Percentiles rank a stretch among this genome's conserved stretches.
These are phyloP conservation scores for Lanzia echinophila DNA, from an alignment of 2,329 filamentous ascomycete species.

Conservation along the genomic window DNA sequence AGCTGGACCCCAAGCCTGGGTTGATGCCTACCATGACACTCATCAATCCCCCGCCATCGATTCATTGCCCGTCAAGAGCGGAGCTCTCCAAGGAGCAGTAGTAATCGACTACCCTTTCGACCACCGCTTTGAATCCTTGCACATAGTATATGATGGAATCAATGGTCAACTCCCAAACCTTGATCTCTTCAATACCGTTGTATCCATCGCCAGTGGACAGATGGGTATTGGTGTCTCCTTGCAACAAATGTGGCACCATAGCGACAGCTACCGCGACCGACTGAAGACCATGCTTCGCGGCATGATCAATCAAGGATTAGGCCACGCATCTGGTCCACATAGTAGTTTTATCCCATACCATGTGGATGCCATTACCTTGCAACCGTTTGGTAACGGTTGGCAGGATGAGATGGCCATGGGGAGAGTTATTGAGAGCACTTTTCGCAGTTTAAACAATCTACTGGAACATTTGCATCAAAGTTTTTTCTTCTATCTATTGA, in stretches of 20 bases:
- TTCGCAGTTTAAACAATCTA: conserved; percentile 90
- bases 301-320: conserved; percentile 86
- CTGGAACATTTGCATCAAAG: conserved; percentile 96
- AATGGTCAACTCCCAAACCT: conserved; percentile 95
- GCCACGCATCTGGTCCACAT: conserved; percentile 83
- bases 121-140: conserved; percentile 76
- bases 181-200: conserved; percentile 90
- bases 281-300: conserved; percentile 84
- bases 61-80: conserved; percentile 80
- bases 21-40: conserved; percentile 92
- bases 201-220: conserved; percentile 79
- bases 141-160: conserved; percentile 89
- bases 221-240: conserved; percentile 82
- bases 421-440: conserved; percentile 80
- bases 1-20: conserved; percentile 90
- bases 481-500: conserved; percentile 97
- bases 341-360: conserved; percentile 97
- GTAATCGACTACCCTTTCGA: conserved; percentile 91
- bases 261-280: conserved; percentile 72
- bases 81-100: conserved; percentile 84
- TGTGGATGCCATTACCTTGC: conserved; percentile 89
- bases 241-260: conserved; percentile 77
- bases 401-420: conserved; percentile 97
- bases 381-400: conserved; percentile 86
- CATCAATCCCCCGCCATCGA: conserved; percentile 66